Evolutionary conservation across 192 early-diverging fungal species (phyloP).

Genomic region (Phycomyces nitens): DNA sequence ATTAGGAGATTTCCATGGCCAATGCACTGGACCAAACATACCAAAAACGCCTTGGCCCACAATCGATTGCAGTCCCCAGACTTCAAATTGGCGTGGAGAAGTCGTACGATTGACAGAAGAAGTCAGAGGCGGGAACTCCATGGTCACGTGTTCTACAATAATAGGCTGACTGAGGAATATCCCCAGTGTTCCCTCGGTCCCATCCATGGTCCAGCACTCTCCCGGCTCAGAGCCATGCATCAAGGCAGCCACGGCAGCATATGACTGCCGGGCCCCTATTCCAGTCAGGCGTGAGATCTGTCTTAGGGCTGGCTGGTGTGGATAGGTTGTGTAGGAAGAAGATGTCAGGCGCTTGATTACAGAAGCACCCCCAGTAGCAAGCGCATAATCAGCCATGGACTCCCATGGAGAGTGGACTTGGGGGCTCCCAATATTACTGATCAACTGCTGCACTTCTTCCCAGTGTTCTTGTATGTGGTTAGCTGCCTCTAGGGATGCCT

Average conservation of each 20-base stretch:
- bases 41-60: too few species aligned
- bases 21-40: not conserved
- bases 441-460: not conserved
- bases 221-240: conserved; percentile 53
- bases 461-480: not conserved
- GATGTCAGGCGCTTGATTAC: not conserved
- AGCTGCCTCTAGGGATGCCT: not conserved
- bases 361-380: not conserved
- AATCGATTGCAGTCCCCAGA: conserved; percentile 50
- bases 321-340: not conserved
- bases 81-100: conserved; percentile 61
- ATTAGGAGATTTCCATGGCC: not conserved
- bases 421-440: not conserved
- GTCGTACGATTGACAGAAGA: conserved; percentile 53
- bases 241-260: conserved; percentile 39
- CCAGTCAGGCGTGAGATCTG: conserved; percentile 29
- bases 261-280: conserved; percentile 33
- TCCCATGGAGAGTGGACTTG: not conserved
- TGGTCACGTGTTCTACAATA: conserved; percentile 54
- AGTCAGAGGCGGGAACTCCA: conserved; percentile 64
- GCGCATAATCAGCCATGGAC: not conserved
- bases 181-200: conserved; percentile 56
- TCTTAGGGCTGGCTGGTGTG: not conserved
- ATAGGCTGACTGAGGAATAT: conserved; percentile 58
- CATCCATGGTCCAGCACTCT: conserved; percentile 74